Percentiles rank a stretch among this genome's conserved stretches.
Evolutionary conservation across 1,284 basidiomycete genomes (phyloP).

Genomic region (Trametes hirsuta): DNA sequence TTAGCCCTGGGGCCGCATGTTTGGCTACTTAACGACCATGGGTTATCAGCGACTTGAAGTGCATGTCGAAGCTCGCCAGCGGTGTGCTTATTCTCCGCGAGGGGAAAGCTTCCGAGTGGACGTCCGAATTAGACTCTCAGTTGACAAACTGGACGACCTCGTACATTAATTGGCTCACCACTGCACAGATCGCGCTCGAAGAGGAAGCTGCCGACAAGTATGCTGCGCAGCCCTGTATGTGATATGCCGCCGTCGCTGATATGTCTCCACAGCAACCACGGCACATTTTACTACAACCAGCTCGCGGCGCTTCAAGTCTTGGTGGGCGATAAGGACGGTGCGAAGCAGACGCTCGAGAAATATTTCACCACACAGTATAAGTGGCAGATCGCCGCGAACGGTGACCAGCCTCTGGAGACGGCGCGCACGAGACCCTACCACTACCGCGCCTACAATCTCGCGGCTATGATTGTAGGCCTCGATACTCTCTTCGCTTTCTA

Average conservation of each 20-base stretch:
- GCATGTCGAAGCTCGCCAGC: constrained; percentile 60
- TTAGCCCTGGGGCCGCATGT: not conserved
- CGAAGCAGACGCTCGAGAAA: constrained; percentile 35
- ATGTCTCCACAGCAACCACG: constrained; percentile 38
- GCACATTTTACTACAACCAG: constrained; percentile 40
- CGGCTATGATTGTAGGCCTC: constrained; percentile 62
- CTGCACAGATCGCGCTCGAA: constrained; percentile 40
- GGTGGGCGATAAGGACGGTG: constrained; percentile 36
- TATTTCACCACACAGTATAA: constrained; percentile 42
- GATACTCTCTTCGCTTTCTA: not conserved
- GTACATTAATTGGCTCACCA: constrained; percentile 60
- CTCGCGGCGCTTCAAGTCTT: constrained; percentile 41
- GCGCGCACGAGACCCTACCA: constrained; percentile 63
- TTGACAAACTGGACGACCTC: constrained; percentile 52
- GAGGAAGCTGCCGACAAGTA: constrained; percentile 55
- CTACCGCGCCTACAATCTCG: constrained; percentile 68
- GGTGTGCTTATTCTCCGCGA: constrained; percentile 59
- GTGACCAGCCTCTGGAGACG: constrained; percentile 59
- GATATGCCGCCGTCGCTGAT: not conserved
- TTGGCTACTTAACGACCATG: not conserved
- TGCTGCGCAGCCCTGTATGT: constrained; percentile 11
- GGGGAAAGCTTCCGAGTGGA: constrained; percentile 54
- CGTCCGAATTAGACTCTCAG: constrained; percentile 47
- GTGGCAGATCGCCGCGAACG: constrained; percentile 42
- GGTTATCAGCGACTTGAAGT: constrained; percentile 50